A percentile compares a stretch with the other conserved stretches of the same genome.
These are phyloP conservation scores for Ettlia oleoabundans DNA, from an alignment of 139 green algal species.

Conservation along the genomic window DNA sequence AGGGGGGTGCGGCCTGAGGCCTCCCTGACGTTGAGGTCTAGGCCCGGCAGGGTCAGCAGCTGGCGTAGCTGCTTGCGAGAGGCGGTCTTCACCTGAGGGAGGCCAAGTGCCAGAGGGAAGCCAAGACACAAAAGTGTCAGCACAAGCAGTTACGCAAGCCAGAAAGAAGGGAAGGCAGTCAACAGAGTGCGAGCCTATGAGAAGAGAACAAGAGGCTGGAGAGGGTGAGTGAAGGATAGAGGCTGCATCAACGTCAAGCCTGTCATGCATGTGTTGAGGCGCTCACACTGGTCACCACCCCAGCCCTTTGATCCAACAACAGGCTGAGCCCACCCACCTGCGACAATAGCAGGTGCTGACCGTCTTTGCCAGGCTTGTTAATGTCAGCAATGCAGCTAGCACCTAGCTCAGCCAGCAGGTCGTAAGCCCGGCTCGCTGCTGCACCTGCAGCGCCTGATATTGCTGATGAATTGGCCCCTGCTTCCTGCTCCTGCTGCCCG, in stretches of 20 bases:
- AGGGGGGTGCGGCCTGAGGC: not conserved
- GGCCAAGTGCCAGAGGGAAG: no score
- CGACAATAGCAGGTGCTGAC: not conserved
- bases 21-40: not conserved
- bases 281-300: no score
- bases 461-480: no score
- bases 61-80: conserved; percentile 18
- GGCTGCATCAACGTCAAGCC: no score
- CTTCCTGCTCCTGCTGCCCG: not conserved
- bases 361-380: not conserved
- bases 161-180: no score
- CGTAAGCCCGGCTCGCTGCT: not conserved
- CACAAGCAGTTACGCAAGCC: no score
- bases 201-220: no score
- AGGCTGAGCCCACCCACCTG: not conserved
- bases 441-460: not conserved
- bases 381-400: conserved; percentile 4
- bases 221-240: no score
- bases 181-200: no score
- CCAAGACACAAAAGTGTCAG: no score
- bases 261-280: no score
- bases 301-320: not conserved
- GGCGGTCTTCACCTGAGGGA: not conserved
- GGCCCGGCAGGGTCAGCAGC: not conserved
- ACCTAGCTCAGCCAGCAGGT: not conserved